Percentiles rank a stretch among this genome's conserved stretches.
Conservation (phyloP, 768 basidiomycete genomes). For the Tremella yokohamensis region DNA sequence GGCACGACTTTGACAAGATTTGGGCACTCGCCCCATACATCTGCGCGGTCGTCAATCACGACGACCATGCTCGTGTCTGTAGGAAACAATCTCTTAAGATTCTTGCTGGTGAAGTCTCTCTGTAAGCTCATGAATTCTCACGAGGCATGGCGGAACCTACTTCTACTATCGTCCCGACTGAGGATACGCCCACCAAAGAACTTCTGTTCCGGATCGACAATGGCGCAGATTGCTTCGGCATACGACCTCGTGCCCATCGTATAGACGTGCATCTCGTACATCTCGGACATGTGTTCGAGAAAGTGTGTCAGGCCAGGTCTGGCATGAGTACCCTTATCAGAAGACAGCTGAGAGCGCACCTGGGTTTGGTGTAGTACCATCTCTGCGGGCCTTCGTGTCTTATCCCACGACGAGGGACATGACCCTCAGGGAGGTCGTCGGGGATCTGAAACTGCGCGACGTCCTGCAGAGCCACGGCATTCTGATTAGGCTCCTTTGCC, state of each 20-base stretch:
- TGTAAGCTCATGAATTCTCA: background rate
- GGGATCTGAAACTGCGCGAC: conserved; percentile 83
- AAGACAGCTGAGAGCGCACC: conserved; percentile 58
- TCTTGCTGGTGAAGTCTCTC: conserved; percentile 80
- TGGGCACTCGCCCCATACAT: conserved; percentile 97
- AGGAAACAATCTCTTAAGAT: conserved; percentile 84
- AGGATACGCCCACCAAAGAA: conserved; percentile 83
- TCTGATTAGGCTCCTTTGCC: conserved; percentile 63
- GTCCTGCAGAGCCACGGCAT: conserved; percentile 85
- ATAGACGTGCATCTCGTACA: conserved; percentile 99
- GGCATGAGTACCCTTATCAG: conserved; percentile 12
- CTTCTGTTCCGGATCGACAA: conserved; percentile 82
- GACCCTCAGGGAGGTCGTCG: conserved; percentile 63
- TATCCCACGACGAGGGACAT: conserved; percentile 9
- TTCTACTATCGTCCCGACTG: conserved; percentile 93
- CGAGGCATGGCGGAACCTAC: conserved; percentile 57
- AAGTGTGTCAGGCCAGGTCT: conserved; percentile 84
- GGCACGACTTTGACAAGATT: conserved; percentile 96
- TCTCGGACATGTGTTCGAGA: conserved; percentile 63
- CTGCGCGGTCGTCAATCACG: conserved; percentile 95
- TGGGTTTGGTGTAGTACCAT: conserved; percentile 96
- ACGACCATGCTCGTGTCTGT: conserved; percentile 98
- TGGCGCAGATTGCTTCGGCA: conserved; percentile 88
- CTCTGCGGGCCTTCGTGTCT: conserved; percentile 56
- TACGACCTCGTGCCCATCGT: conserved; percentile 99